These are phyloP conservation scores for Hemileccinum rubropunctum DNA, from an alignment of 768 basidiomycete species.

Conservation along the genomic window DNA sequence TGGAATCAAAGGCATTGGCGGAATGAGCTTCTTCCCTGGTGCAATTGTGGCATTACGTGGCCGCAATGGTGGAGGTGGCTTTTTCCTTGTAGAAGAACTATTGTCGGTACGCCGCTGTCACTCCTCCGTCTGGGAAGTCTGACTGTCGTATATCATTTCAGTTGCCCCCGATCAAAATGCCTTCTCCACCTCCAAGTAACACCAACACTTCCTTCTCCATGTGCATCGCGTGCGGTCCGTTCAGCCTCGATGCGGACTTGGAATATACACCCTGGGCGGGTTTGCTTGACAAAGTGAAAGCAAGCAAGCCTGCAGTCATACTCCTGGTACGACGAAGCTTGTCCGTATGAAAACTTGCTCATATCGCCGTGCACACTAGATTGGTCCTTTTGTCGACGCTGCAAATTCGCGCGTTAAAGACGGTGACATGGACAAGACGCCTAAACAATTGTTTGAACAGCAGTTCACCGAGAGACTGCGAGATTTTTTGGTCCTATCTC, in stretches of 20 bases:
- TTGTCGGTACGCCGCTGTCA: constrained; percentile 62
- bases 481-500: constrained; percentile 55
- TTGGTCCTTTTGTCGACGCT: constrained; percentile 89
- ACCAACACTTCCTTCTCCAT: constrained; percentile 56
- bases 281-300: constrained; percentile 59
- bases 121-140: not conserved
- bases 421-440: constrained; percentile 69
- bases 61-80: constrained; percentile 85
- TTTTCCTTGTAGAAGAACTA: constrained; percentile 82
- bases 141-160: constrained; percentile 25
- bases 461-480: constrained; percentile 59
- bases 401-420: constrained; percentile 69
- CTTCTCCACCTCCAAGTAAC: constrained; percentile 34
- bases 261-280: constrained; percentile 67
- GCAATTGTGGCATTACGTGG: constrained; percentile 84
- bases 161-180: constrained; percentile 61
- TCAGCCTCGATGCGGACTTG: constrained; percentile 75
- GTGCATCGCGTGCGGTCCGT: constrained; percentile 82
- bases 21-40: constrained; percentile 83
- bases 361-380: constrained; percentile 39
- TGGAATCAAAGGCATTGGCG: constrained; percentile 55
- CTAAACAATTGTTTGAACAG: constrained; percentile 63
- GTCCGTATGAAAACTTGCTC: not conserved
- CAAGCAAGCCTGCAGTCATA: constrained; percentile 68
- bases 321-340: constrained; percentile 56